Base-by-base conservation (phyloP, 345 rosid species). In the Aethionema arabicum region DNA sequence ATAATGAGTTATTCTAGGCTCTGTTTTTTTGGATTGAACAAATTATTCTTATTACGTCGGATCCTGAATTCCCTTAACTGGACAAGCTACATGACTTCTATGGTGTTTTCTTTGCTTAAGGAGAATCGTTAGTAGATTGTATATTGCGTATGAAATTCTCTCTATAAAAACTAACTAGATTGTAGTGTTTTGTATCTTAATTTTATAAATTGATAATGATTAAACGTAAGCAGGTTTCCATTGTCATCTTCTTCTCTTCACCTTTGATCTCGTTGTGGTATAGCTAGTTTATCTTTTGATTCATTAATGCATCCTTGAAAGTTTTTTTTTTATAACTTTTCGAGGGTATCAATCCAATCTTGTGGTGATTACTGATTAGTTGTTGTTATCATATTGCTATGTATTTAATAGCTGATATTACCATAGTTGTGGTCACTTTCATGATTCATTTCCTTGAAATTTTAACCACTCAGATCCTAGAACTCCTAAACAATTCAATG, bases 171-270 rank as follows among this genome's bases (percentile, higher is more conserved):
- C 39, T 12, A 32, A 36, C 11, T 5, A 13, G 4, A 21, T 6
- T 55, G 56, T 52, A n/a, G 45, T 15, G 3, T 32, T 8, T 37
- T 16, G 15, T 55, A 16, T 55, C 59, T 62, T 8, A 27, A n/a
- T 57, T 55, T 41, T n/a, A 4, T 42, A 7, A 7, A 56, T 57
- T 41, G 62, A 41, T 5, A 12, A 14, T 40, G 61, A 40, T 38
- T 56, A 4, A 14, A 5, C 11, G 11, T 11, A 21, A 11, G 35
- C 33, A 2, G 14, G 7, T 49, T 49, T 11, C 29, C 8, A 9
- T 12, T 14, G 41, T 21, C 10, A 13, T 52, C n/a, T 33, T 52
- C n/a, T 33, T 52, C 33, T 32, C 37, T 32, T 45, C 3, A 7
- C 6, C 30, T 32, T 32, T 52, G 6, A 13, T 52, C 37, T 37